A percentile compares a stretch with the other conserved stretches of the same genome.
phyloP scores from a whole-genome alignment of 148 eudicot species.

The Arbutus unedo region DNA sequence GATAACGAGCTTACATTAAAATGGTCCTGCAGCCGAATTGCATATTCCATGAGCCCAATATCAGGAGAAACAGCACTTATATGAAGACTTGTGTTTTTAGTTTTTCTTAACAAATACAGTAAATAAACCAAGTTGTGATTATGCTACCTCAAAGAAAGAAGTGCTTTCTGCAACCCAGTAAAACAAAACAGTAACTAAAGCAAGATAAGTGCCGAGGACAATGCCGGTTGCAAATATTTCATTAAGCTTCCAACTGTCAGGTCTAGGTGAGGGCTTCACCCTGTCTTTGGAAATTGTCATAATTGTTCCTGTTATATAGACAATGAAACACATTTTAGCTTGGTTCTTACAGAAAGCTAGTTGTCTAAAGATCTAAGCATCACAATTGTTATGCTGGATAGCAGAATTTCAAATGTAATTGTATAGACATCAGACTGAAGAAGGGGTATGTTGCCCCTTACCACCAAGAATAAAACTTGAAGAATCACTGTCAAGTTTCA shows the following conservation, averaged over 20 bases:
- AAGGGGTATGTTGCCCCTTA: background rate
- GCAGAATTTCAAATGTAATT: background rate
- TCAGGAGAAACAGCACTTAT: conserved; percentile 6
- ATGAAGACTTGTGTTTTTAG: background rate
- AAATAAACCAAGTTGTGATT: conserved; percentile 9
- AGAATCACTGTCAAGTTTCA: background rate
- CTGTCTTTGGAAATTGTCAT: conserved; percentile 77
- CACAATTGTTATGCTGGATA: background rate
- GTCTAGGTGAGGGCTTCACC: conserved; percentile 62
- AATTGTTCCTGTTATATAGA: conserved; percentile 53
- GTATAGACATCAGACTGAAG: background rate
- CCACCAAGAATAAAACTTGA: background rate
- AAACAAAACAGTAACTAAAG: conserved; percentile 68
- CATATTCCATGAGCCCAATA: background rate
- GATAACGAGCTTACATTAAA: conserved; percentile 56
- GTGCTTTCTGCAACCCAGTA: conserved; percentile 55
- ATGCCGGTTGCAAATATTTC: conserved; percentile 70
- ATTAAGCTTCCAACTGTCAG: conserved; percentile 74
- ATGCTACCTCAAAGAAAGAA: conserved; percentile 56
- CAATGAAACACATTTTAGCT: conserved; percentile 9
- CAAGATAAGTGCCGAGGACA: conserved; percentile 71
- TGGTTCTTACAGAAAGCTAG: background rate
- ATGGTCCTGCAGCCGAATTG: conserved; percentile 32
- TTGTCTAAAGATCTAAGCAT: background rate
- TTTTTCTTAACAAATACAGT: background rate